Evolutionary conservation across 164 flowering plant species (phyloP).

Genomic region (Vitis rotundifolia): DNA sequence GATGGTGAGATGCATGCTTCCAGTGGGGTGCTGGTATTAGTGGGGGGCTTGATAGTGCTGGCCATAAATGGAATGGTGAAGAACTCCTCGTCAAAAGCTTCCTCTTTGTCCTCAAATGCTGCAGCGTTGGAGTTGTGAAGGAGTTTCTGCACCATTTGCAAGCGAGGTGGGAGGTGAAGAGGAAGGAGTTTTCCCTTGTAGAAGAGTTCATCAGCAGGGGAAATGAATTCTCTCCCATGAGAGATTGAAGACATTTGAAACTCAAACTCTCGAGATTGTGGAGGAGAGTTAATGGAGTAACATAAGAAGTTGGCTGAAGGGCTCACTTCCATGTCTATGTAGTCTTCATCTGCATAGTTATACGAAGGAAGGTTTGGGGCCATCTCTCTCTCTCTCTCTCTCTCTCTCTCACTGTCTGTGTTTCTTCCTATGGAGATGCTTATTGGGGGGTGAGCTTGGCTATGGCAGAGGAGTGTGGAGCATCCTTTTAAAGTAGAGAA

Average conservation of each 20-base stretch:
- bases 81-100: constrained; percentile 15
- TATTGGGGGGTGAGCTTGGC: constrained; percentile 29
- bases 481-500: constrained; percentile 28
- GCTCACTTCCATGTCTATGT: constrained; percentile 55
- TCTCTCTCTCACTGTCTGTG: constrained; percentile 10
- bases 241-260: constrained; percentile 61
- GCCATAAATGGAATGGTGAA: constrained; percentile 17
- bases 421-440: constrained; percentile 11
- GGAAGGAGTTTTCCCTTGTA: constrained; percentile 90
- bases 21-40: constrained; percentile 34
- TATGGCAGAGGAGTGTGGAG: constrained; percentile 14
- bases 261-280: constrained; percentile 74
- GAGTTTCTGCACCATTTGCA: constrained; percentile 75
- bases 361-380: constrained; percentile 19
- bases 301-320: constrained; percentile 20
- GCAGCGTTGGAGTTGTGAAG: constrained; percentile 33
- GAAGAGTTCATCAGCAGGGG: constrained; percentile 93
- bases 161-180: constrained; percentile 81
- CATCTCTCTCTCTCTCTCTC: constrained; percentile 21
- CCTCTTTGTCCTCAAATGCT: constrained; percentile 11
- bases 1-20: constrained; percentile 68
- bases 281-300: constrained; percentile 25
- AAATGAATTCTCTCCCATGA: constrained; percentile 40
- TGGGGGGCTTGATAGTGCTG: constrained; percentile 7
- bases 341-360: constrained; percentile 43